Percentiles rank a stretch among this genome's conserved stretches.
These are phyloP conservation scores for Phalaenopsis aphrodite DNA, from an alignment of 106 monocot species.

Conservation along the genomic window DNA sequence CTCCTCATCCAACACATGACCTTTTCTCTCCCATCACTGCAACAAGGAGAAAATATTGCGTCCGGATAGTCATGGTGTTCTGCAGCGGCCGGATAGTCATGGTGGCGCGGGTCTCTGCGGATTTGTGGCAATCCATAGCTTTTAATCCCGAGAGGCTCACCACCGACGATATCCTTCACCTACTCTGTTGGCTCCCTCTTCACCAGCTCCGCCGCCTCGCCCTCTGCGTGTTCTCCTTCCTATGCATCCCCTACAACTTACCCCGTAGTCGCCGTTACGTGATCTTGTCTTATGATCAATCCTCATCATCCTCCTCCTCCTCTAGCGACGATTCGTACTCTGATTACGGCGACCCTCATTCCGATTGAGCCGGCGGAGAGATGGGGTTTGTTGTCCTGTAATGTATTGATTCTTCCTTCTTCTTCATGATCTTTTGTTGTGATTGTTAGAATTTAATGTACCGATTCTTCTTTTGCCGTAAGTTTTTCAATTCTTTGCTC, in stretches of 20 bases:
- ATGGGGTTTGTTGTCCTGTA: no score
- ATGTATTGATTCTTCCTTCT: not conserved
- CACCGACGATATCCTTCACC: slow-evolving; percentile 34
- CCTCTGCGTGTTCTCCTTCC: slow-evolving; percentile 44
- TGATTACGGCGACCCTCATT: slow-evolving; percentile 21
- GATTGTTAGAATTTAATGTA: not conserved
- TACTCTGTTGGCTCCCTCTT: slow-evolving; percentile 43
- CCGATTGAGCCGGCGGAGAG: slow-evolving; percentile 20
- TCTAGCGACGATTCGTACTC: slow-evolving; percentile 14
- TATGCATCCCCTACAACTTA: slow-evolving; percentile 28
- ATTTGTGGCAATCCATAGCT: slow-evolving; percentile 42
- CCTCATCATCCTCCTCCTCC: slow-evolving; percentile 17
- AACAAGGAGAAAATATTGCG: no score
- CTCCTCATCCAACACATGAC: no score
- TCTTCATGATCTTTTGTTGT: not conserved
- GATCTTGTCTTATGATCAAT: not conserved
- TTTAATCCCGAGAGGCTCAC: slow-evolving; percentile 58
- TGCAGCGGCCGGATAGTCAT: slow-evolving; percentile 27
- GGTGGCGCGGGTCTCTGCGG: slow-evolving; percentile 48
- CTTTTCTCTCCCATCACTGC: no score
- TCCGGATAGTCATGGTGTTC: slow-evolving; percentile 29
- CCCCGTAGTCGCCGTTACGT: not conserved
- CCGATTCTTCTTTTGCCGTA: not conserved
- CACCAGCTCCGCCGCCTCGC: slow-evolving; percentile 47
- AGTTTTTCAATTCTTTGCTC: not conserved